These are phyloP conservation scores for Parsonsia alboflavescens DNA, from an alignment of 257 asterid species.

Conservation along the genomic window DNA sequence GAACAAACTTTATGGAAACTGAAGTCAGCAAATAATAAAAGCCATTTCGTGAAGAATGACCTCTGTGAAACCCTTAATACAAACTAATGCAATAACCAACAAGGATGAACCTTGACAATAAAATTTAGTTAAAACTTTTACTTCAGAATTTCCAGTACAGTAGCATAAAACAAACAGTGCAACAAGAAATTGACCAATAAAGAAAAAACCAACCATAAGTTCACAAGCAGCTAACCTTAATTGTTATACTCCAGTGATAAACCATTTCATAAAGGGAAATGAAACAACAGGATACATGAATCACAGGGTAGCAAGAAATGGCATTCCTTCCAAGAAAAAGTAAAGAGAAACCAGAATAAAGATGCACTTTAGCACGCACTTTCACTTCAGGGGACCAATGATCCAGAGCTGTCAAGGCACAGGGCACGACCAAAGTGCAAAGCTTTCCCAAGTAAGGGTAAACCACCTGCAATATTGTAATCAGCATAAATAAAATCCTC, in stretches of 20 bases:
- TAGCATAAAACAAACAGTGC: neutral
- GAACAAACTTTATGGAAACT: neutral
- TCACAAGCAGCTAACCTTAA: neutral
- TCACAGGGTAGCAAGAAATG: neutral
- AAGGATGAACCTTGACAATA: neutral
- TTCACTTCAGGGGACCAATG: slow-evolving; percentile 97
- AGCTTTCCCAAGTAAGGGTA: slow-evolving; percentile 67
- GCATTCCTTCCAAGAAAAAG: neutral
- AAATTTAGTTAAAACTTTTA: neutral
- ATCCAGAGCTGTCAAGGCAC: slow-evolving; percentile 86
- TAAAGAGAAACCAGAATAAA: slow-evolving; percentile 1
- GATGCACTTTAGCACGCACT: slow-evolving; percentile 36
- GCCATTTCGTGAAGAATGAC: neutral
- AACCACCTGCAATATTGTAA: slow-evolving; percentile 46
- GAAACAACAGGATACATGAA: neutral
- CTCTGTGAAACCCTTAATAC: neutral
- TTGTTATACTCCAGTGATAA: neutral
- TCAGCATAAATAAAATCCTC: neutral
- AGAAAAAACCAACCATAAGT: neutral
- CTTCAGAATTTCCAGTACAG: neutral
- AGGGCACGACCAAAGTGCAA: slow-evolving; percentile 74
- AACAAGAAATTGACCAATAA: neutral
- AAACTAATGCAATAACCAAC: neutral
- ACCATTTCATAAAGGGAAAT: neutral
- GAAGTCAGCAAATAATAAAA: neutral